Conservation (phyloP, 345 rosid genomes). For the Turritis glabra region DNA sequence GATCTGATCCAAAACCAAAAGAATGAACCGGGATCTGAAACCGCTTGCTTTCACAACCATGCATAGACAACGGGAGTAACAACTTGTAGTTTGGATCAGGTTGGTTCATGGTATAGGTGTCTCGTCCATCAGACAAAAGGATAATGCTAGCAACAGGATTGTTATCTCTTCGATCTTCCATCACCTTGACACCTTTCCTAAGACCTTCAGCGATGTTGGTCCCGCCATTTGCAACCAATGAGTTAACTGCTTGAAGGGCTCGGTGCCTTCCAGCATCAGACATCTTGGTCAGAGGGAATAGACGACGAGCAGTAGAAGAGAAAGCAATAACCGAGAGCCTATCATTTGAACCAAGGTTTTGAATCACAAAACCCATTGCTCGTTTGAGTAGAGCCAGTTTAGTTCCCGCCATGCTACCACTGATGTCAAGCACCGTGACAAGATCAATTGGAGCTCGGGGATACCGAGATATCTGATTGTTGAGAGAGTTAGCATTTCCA, state of each 20-base stretch:
- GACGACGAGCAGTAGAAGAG: constrained; percentile 91
- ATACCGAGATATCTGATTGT: constrained; percentile 46
- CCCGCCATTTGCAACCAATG: constrained; percentile 92
- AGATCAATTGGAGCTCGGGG: constrained; percentile 84
- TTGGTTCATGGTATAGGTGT: constrained; percentile 68
- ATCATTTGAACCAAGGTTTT: constrained; percentile 83
- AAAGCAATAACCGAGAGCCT: constrained; percentile 97
- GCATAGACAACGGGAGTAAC: constrained; percentile 68
- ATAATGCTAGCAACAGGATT: constrained; percentile 90
- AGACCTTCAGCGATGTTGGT: constrained; percentile 97
- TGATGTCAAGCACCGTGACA: constrained; percentile 90
- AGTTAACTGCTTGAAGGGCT: constrained; percentile 89
- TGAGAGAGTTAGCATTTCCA: constrained; percentile 39
- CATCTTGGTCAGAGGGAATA: constrained; percentile 82
- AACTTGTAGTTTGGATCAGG: constrained; percentile 60
- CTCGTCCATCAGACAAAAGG: constrained; percentile 91
- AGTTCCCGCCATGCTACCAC: constrained; percentile 99
- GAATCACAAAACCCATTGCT: constrained; percentile 99
- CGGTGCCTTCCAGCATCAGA: constrained; percentile 69
- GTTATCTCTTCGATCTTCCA: constrained; percentile 80
- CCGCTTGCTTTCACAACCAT: constrained; percentile 49
- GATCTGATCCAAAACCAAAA: constrained; percentile 94
- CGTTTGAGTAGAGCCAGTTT: constrained; percentile 93
- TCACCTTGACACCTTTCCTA: constrained; percentile 84
- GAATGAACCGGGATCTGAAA: constrained; percentile 86